Evolutionary conservation across 1,284 basidiomycete genomes (phyloP).

Genomic region (Microbotryomycetes sp.): DNA sequence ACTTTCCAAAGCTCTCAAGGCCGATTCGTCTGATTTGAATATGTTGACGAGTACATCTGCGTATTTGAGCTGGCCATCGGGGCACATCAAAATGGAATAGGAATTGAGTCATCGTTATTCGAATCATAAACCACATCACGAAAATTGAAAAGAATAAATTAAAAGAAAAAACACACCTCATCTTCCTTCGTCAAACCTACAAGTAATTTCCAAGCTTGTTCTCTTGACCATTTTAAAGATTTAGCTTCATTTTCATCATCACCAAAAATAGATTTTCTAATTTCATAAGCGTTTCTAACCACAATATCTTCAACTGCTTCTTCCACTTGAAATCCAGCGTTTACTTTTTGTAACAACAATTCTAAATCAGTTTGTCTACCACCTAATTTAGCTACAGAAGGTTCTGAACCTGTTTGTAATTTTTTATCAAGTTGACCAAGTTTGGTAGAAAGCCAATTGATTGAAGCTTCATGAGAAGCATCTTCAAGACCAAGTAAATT

Average conservation of each 20-base stretch:
- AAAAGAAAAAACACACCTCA: constrained; percentile 52
- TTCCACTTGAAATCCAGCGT: constrained; percentile 62
- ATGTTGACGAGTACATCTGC: constrained; percentile 73
- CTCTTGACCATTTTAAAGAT: constrained; percentile 70
- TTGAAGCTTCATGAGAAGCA: constrained; percentile 71
- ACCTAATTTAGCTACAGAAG: constrained; percentile 61
- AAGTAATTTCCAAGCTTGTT: constrained; percentile 82
- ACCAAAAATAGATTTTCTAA: constrained; percentile 86
- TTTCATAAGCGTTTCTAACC: constrained; percentile 63
- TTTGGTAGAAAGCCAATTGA: constrained; percentile 75
- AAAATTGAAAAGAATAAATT: background rate
- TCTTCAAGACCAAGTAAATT: constrained; percentile 71
- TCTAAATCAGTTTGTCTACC: constrained; percentile 82
- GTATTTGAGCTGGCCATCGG: constrained; percentile 59
- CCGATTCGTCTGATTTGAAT: constrained; percentile 83
- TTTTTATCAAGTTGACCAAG: constrained; percentile 56
- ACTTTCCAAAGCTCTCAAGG: constrained; percentile 79
- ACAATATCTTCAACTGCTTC: constrained; percentile 80
- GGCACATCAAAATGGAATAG: background rate
- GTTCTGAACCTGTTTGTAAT: constrained; percentile 12
- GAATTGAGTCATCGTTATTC: no score
- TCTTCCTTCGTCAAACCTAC: constrained; percentile 61
- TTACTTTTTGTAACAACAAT: constrained; percentile 77
- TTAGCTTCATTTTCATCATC: constrained; percentile 75
- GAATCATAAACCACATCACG: no score